phyloP scores from a whole-genome alignment of 768 basidiomycete genomes.

The Psilocybe cubensis region DNA sequence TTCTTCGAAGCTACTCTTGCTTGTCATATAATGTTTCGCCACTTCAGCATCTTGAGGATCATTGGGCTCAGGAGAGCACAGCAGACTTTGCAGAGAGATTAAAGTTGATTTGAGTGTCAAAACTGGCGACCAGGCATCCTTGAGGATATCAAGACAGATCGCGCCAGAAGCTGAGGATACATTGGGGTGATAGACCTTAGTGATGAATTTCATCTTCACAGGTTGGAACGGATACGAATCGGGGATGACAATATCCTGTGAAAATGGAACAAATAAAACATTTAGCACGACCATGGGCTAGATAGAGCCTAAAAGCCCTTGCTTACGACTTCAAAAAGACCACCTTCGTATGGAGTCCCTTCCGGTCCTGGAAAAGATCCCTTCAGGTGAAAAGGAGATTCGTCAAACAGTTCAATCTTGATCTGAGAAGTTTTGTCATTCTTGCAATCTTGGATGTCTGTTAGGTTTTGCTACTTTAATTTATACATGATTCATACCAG shows the following conservation, averaged over 20 bases:
- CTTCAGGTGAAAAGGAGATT: slow-evolving; percentile 89
- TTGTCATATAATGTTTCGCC: slow-evolving; percentile 94
- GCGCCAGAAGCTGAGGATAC: slow-evolving; percentile 93
- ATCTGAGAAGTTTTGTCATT: slow-evolving; percentile 92
- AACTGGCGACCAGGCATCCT: slow-evolving; percentile 94
- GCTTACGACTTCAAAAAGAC: slow-evolving; percentile 88
- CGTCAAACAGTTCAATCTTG: slow-evolving; percentile 84
- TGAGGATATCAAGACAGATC: slow-evolving; percentile 89
- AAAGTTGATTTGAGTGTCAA: slow-evolving; percentile 95
- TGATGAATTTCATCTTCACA: slow-evolving; percentile 98
- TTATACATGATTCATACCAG: slow-evolving; percentile 49
- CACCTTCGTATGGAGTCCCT: slow-evolving; percentile 93
- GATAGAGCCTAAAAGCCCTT: neutral
- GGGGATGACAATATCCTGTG: slow-evolving; percentile 89
- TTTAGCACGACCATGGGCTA: neutral
- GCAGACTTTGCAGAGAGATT: slow-evolving; percentile 90
- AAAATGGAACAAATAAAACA: neutral
- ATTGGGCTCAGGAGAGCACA: slow-evolving; percentile 93
- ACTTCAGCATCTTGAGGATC: slow-evolving; percentile 99
- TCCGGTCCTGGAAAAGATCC: slow-evolving; percentile 92
- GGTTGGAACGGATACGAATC: slow-evolving; percentile 93
- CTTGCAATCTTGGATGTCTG: slow-evolving; percentile 74
- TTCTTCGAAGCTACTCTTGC: slow-evolving; percentile 84
- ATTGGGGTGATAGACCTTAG: slow-evolving; percentile 96
- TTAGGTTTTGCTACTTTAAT: slow-evolving; percentile 8